phyloP scores from a whole-genome alignment of 371 early-diverging fungal species.

The Mucor velutinosus region DNA sequence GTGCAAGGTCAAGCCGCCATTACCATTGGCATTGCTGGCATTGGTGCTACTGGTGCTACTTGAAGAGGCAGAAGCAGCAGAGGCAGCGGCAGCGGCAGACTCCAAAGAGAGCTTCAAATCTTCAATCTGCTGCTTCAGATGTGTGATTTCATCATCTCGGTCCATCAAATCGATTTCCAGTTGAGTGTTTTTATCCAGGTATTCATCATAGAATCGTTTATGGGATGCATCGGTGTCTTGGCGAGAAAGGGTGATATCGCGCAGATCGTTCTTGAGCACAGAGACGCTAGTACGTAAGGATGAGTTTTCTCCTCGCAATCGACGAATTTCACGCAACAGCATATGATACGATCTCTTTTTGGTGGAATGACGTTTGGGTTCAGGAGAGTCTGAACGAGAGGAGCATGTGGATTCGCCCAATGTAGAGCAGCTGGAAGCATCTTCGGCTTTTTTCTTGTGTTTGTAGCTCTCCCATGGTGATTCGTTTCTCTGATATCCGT shows the following conservation, averaged over 20 bases:
- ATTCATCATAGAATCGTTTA: slow-evolving; percentile 34
- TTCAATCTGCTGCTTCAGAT: slow-evolving; percentile 30
- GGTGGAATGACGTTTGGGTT: slow-evolving; percentile 10
- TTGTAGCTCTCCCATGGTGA: slow-evolving; percentile 15
- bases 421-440: slow-evolving; percentile 11
- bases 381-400: slow-evolving; percentile 16
- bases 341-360: slow-evolving; percentile 29
- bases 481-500: slow-evolving; percentile 7
- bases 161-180: slow-evolving; percentile 37
- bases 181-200: slow-evolving; percentile 25
- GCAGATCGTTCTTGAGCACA: slow-evolving; percentile 40
- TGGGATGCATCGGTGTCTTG: slow-evolving; percentile 42
- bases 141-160: slow-evolving; percentile 32
- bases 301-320: slow-evolving; percentile 44
- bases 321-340: slow-evolving; percentile 43
- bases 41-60: background rate
- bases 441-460: slow-evolving; percentile 6
- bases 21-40: background rate
- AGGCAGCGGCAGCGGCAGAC: background rate
- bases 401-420: slow-evolving; percentile 12
- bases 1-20: background rate
- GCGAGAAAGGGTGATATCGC: slow-evolving; percentile 36
- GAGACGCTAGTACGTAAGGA: slow-evolving; percentile 33
- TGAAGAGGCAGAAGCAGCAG: background rate
- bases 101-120: slow-evolving; percentile 13